A percentile compares a stretch with the other conserved stretches of the same genome.
Evolutionary conservation across 2,329 filamentous ascomycete genomes (phyloP).

Genomic region (Pestalotiopsis sp.): DNA sequence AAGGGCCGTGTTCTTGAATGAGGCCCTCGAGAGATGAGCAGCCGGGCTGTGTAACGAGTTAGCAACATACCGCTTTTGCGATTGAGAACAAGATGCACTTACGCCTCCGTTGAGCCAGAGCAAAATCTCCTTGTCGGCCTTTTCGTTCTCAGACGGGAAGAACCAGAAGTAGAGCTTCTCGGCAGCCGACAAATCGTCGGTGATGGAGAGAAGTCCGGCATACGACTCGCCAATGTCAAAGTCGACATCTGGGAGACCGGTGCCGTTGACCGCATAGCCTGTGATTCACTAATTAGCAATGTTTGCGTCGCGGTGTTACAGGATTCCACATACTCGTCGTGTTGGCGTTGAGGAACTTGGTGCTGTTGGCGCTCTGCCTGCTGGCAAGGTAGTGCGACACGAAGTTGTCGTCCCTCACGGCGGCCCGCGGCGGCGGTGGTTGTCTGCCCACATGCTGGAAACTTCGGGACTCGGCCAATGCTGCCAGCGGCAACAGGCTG

Average conservation of each 20-base stretch:
- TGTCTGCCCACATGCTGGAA: slow-evolving; percentile 33
- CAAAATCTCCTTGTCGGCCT: slow-evolving; percentile 50
- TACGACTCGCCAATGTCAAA: slow-evolving; percentile 66
- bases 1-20: slow-evolving; percentile 77
- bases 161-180: slow-evolving; percentile 59
- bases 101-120: slow-evolving; percentile 54
- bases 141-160: slow-evolving; percentile 49
- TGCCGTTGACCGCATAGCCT: slow-evolving; percentile 63
- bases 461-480: slow-evolving; percentile 23
- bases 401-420: slow-evolving; percentile 11
- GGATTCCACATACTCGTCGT: slow-evolving; percentile 28
- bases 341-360: slow-evolving; percentile 29
- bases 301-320: too few relatives aligned
- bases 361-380: slow-evolving; percentile 20
- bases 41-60: slow-evolving; percentile 43
- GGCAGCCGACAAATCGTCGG: slow-evolving; percentile 38
- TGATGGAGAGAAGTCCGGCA: slow-evolving; percentile 58
- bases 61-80: background rate
- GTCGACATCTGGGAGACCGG: slow-evolving; percentile 61
- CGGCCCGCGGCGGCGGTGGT: slow-evolving; percentile 17
- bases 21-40: slow-evolving; percentile 68
- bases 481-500: slow-evolving; percentile 25
- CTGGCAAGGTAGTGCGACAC: slow-evolving; percentile 25
- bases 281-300: slow-evolving; percentile 16
- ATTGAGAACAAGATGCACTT: slow-evolving; percentile 20